Conservation (phyloP, 257 asterid species). For the Scutellaria galericulata region DNA sequence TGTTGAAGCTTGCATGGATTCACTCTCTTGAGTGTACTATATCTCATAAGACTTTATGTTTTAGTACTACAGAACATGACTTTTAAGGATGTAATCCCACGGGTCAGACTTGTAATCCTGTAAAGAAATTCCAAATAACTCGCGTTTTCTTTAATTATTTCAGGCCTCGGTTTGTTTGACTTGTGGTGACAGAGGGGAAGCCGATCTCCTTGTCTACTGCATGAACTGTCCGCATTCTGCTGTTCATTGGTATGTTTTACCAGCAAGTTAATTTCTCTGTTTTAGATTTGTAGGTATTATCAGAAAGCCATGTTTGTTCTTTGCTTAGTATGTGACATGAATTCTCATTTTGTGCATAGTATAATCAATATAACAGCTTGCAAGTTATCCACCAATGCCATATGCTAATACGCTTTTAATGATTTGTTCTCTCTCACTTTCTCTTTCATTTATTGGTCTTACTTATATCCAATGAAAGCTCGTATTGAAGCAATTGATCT, state of each 20-base stretch:
- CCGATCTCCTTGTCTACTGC: slow-evolving; percentile 35
- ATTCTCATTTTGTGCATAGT: background rate
- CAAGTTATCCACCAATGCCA: no score
- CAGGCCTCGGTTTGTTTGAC: slow-evolving; percentile 33
- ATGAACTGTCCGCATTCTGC: slow-evolving; percentile 31
- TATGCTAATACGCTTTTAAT: slow-evolving; percentile 13
- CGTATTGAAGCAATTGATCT: background rate
- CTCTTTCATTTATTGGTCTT: background rate
- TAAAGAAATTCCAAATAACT: no score
- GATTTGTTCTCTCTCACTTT: background rate
- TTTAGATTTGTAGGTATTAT: background rate
- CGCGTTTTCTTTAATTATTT: background rate
- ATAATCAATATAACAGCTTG: no score
- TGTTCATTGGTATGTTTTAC: slow-evolving; percentile 37
- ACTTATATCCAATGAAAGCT: background rate
- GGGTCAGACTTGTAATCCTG: no score
- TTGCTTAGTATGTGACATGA: background rate
- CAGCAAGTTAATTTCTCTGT: background rate
- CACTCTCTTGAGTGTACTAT: no score
- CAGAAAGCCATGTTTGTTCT: no score
- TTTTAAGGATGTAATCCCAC: no score
- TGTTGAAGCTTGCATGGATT: no score
- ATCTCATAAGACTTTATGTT: no score
- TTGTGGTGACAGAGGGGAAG: slow-evolving; percentile 39
- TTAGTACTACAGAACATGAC: no score